Evolutionary conservation across 768 basidiomycete genomes (phyloP).

Genomic region (Mycena floridula): DNA sequence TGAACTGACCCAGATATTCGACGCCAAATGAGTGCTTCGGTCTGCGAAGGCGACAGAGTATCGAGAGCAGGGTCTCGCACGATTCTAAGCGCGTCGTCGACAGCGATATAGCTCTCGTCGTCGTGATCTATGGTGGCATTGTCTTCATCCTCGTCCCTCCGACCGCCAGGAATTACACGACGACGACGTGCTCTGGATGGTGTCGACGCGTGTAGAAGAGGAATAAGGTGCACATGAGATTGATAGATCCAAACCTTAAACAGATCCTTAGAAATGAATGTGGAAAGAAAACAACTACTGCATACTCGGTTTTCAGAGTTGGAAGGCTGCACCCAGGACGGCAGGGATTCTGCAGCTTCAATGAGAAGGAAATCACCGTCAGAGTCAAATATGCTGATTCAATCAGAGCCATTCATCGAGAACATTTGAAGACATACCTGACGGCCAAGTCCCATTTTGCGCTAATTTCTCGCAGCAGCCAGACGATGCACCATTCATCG

Average conservation of each 20-base stretch:
- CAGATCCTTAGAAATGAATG: constrained; percentile 21
- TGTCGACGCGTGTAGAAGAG: constrained; percentile 68
- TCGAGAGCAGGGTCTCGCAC: constrained; percentile 46
- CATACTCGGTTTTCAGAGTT: constrained; percentile 92
- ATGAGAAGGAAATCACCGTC: constrained; percentile 97
- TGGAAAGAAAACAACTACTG: constrained; percentile 21
- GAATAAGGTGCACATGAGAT: constrained; percentile 81
- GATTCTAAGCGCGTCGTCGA: constrained; percentile 57
- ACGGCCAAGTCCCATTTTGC: constrained; percentile 75
- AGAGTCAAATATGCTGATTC: constrained; percentile 68
- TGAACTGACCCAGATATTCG: constrained; percentile 56
- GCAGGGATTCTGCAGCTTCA: constrained; percentile 88
- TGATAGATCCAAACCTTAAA: constrained; percentile 86
- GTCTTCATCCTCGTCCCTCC: constrained; percentile 46
- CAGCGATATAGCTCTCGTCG: constrained; percentile 45
- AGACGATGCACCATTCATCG: constrained; percentile 95
- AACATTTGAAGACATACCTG: constrained; percentile 42
- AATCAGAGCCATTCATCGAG: neutral
- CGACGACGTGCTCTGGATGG: constrained; percentile 48
- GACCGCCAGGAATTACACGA: constrained; percentile 32
- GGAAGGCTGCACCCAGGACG: constrained; percentile 85
- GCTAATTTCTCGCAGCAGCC: constrained; percentile 77
- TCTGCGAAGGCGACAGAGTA: constrained; percentile 53
- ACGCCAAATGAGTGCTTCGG: constrained; percentile 65
- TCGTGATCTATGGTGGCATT: constrained; percentile 28